Evolutionary conservation across 2,329 filamentous ascomycete species (phyloP).

Genomic region (Rhinocladiella similis): DNA sequence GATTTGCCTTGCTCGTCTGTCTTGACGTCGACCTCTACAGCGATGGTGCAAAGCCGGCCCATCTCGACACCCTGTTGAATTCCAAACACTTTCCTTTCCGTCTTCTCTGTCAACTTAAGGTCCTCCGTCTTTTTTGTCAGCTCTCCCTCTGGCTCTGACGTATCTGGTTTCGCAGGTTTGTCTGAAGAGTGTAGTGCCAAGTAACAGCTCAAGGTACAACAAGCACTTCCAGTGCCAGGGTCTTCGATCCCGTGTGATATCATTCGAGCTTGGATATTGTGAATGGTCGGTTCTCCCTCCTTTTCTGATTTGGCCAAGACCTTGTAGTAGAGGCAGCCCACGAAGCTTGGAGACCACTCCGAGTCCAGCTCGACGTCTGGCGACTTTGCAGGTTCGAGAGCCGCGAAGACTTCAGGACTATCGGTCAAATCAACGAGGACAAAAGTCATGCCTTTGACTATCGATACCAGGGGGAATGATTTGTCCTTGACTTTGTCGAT

Average conservation of each 20-base stretch:
- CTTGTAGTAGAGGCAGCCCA: slow-evolving; percentile 36
- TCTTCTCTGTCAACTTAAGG: slow-evolving; percentile 41
- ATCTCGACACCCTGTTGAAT: slow-evolving; percentile 69
- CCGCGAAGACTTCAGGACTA: slow-evolving; percentile 28
- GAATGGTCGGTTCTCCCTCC: slow-evolving; percentile 31
- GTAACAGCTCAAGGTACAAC: slow-evolving; percentile 58
- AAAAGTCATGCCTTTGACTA: slow-evolving; percentile 70
- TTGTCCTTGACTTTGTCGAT: slow-evolving; percentile 29
- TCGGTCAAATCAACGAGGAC: slow-evolving; percentile 35
- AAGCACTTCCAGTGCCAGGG: slow-evolving; percentile 64
- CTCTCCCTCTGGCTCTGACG: slow-evolving; percentile 47
- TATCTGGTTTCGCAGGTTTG: slow-evolving; percentile 37
- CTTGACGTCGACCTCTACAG: slow-evolving; percentile 44
- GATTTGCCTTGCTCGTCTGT: slow-evolving; percentile 44
- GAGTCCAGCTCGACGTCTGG: slow-evolving; percentile 33
- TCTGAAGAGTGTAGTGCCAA: slow-evolving; percentile 43
- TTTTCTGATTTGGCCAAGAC: slow-evolving; percentile 28
- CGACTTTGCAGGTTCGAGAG: slow-evolving; percentile 29
- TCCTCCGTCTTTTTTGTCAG: slow-evolving; percentile 35
- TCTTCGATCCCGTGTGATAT: slow-evolving; percentile 52
- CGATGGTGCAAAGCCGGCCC: slow-evolving; percentile 52
- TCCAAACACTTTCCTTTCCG: slow-evolving; percentile 45
- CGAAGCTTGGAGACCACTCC: slow-evolving; percentile 33
- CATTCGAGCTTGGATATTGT: slow-evolving; percentile 35
- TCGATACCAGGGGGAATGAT: slow-evolving; percentile 56